Evolutionary conservation across 441 rosid genomes (phyloP), one percentile per base, ranked within the genome.

Genomic region (Arabidopsis hybrid): DNA sequence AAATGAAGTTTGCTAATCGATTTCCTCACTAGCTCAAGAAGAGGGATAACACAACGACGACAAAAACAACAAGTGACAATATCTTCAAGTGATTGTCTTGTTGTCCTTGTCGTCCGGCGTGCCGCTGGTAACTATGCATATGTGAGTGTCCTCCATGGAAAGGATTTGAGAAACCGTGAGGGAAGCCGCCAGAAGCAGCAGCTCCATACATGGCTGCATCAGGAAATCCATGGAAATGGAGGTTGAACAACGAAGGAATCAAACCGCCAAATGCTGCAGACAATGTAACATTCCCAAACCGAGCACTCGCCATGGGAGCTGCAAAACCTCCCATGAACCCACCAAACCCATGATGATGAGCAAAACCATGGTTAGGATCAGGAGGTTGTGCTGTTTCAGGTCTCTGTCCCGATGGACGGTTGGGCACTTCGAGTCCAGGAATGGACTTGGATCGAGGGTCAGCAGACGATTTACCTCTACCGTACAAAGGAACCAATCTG

Each of bases 381-480:
- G 92, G 96, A 3, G 93, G 91, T 47, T 91, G 93, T 52, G 97
- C 98, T 5, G 99, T 95, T 73, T 91, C 96, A 6, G 99, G 99
- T 71, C 99, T 89, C 88, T 91, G 99, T 38, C 99, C 99, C 6
- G 96, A 66, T 0, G 99, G 99, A 60, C 96, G 99, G 71, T 85
- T 85, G 0, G 99, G 99, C 51, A 95, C 92, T 49, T 87, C 74
- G 40, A 91, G 78, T 34, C 92, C 96, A 0, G 96, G 99, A 34
- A 89, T 73, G 10, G 96, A 88, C 80, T 84, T 95, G 18, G 97
- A 88, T 47, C 98, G 80, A 13, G 99, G 99, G 60, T 95, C 97
- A 10, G 87, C 40, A 0, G 95, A 82, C 0, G 92, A 78, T 69
- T 92, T 93, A 2, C 99, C 99, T 76, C 99, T 82, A 72, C 99